These are phyloP conservation scores for Chondrus crispus DNA, from an alignment of 23 red algal species.

Conservation along the genomic window DNA sequence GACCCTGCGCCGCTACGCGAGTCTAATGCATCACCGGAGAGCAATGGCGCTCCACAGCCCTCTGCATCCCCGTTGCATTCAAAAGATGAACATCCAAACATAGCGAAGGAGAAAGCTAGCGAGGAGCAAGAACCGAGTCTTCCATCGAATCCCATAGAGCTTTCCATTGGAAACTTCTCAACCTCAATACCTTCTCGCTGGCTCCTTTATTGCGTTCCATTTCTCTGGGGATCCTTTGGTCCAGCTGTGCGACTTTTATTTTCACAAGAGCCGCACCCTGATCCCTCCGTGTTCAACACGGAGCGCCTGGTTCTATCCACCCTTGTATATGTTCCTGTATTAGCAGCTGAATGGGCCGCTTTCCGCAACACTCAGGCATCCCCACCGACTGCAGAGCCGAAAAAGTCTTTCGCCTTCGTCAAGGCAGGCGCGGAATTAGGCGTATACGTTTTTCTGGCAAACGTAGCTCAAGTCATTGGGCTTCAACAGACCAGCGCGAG, in stretches of 20 bases:
- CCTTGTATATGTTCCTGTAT: slow-evolving; percentile 56
- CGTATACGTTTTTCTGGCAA: slow-evolving; percentile 86
- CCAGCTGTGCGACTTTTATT: slow-evolving; percentile 88
- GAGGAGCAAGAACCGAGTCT: no score
- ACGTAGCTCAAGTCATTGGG: slow-evolving; percentile 91
- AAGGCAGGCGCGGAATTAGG: slow-evolving; percentile 84
- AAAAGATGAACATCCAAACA: no score
- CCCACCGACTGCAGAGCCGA: neutral
- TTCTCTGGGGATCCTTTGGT: slow-evolving; percentile 86
- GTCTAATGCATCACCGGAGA: no score
- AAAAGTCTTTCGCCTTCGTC: slow-evolving; percentile 15
- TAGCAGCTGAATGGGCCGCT: slow-evolving; percentile 24
- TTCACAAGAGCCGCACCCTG: slow-evolving; percentile 59
- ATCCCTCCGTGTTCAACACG: slow-evolving; percentile 91
- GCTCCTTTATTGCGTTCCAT: slow-evolving; percentile 71
- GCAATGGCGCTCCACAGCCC: no score
- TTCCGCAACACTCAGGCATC: neutral
- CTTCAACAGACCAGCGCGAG: slow-evolving; percentile 78
- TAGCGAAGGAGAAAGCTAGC: no score
- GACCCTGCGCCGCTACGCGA: no score
- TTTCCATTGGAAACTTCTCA: neutral
- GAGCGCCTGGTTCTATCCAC: slow-evolving; percentile 82
- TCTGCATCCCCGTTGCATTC: no score
- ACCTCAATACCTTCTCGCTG: slow-evolving; percentile 16
- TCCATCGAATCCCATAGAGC: neutral